phyloP scores from a whole-genome alignment of 768 basidiomycete genomes.

The Podaxis mareebaensis region DNA sequence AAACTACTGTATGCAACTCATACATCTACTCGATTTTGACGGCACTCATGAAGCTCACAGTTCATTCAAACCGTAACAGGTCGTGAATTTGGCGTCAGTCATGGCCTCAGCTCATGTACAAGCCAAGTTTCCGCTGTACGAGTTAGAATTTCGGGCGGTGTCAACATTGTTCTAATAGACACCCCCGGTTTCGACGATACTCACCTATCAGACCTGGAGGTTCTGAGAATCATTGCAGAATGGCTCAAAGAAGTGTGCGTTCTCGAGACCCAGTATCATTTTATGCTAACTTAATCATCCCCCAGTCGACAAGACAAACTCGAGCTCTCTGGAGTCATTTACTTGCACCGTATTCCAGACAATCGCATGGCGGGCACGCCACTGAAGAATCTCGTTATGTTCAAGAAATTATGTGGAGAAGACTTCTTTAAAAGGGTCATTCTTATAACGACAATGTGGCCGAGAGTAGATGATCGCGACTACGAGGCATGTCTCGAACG shows the following conservation, averaged over 20 bases:
- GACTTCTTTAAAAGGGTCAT: conserved; percentile 9
- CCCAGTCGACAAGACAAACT: too few relatives aligned
- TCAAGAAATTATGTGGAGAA: conserved; percentile 13
- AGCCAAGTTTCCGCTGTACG: neutral
- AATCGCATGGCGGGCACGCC: conserved; percentile 13
- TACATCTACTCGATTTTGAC: neutral
- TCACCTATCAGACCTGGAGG: neutral
- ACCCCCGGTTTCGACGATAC: conserved; percentile 9
- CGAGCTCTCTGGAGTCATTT: conserved; percentile 14
- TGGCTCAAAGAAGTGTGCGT: too few relatives aligned
- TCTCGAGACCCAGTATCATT: too few relatives aligned
- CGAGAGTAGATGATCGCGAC: neutral
- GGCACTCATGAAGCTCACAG: neutral
- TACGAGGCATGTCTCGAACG: neutral
- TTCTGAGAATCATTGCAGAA: neutral
- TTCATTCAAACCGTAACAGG: neutral
- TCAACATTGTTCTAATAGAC: neutral
- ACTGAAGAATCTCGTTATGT: conserved; percentile 12
- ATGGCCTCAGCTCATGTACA: neutral
- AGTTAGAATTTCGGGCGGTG: neutral
- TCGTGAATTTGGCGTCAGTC: neutral
- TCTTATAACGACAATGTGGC: conserved; percentile 16
- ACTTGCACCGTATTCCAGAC: conserved; percentile 16
- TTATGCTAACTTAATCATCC: too few relatives aligned
- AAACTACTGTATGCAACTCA: neutral